phyloP scores from a whole-genome alignment of 1,139 yeast species.

The Lodderomyces parapsilosis region DNA sequence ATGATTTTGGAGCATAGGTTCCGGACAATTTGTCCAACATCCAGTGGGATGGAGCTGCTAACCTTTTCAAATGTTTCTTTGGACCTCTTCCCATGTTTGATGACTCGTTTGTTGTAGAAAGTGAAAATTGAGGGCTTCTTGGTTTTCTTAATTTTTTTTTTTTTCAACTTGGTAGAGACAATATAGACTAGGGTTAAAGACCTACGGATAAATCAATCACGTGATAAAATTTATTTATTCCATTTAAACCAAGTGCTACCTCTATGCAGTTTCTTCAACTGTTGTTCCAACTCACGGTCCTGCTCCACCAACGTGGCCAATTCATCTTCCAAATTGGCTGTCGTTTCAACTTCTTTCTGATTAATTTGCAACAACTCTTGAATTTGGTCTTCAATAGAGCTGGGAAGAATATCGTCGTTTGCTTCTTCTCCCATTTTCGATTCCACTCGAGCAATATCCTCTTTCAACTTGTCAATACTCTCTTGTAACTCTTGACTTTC shows the following conservation, averaged over 20 bases:
- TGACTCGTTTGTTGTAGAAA: not conserved
- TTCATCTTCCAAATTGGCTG: conserved; percentile 53
- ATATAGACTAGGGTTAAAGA: not conserved
- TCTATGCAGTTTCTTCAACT: conserved; percentile 23
- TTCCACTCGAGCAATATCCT: conserved; percentile 53
- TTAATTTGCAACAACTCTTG: conserved; percentile 45
- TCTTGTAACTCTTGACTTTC: conserved; percentile 68
- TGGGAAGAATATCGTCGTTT: conserved; percentile 22
- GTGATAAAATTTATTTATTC: conserved; percentile 14
- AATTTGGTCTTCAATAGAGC: conserved; percentile 46
- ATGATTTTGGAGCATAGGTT: conserved; percentile 99
- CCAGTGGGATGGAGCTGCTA: conserved; percentile 94
- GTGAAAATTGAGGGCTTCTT: not conserved
- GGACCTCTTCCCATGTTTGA: conserved; percentile 31
- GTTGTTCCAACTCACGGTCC: conserved; percentile 28
- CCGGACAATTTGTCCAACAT: conserved; percentile 99
- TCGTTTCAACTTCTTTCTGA: conserved; percentile 60
- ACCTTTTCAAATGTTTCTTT: conserved; percentile 46
- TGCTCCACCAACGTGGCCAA: conserved; percentile 27
- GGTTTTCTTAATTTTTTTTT: not conserved
- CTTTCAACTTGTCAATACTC: conserved; percentile 57
- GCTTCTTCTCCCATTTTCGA: conserved; percentile 27
- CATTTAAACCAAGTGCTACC: conserved; percentile 32
- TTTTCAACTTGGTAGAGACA: not conserved
- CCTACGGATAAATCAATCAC: not conserved